phyloP scores from a whole-genome alignment of 441 rosid species.

The Metrosideros polymorpha region DNA sequence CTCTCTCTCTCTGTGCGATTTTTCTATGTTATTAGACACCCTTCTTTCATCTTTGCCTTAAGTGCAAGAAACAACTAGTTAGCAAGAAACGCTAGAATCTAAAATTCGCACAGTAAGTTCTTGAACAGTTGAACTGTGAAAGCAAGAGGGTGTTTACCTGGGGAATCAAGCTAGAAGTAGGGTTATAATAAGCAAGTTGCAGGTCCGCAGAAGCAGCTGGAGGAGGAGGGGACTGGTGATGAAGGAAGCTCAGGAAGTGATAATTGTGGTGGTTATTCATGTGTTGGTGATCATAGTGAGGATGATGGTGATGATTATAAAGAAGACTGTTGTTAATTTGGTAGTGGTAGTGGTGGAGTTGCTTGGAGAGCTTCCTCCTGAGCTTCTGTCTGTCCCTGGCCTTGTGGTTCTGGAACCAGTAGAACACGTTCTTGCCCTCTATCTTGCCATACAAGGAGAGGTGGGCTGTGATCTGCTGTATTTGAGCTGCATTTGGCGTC shows the following conservation, averaged over 20 bases:
- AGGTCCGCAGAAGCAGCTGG: not conserved
- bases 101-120: not conserved
- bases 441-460: constrained; percentile 52
- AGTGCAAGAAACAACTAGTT: not conserved
- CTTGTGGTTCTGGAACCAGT: constrained; percentile 76
- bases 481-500: constrained; percentile 78
- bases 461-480: constrained; percentile 73
- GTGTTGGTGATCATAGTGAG: not conserved
- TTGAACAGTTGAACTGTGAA: not conserved
- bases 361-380: constrained; percentile 40
- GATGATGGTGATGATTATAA: constrained; percentile 30
- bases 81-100: not conserved
- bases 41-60: not conserved
- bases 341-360: constrained; percentile 34
- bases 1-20: not conserved
- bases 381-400: constrained; percentile 61
- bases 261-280: not conserved
- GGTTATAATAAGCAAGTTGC: not conserved
- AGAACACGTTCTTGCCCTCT: constrained; percentile 62
- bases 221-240: not conserved
- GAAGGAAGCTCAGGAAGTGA: not conserved
- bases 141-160: not conserved
- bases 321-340: constrained; percentile 8
- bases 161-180: not conserved
- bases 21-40: not conserved